Conservation (phyloP, 2,329 filamentous ascomycete species). For the Sclerotinia glacialis region DNA sequence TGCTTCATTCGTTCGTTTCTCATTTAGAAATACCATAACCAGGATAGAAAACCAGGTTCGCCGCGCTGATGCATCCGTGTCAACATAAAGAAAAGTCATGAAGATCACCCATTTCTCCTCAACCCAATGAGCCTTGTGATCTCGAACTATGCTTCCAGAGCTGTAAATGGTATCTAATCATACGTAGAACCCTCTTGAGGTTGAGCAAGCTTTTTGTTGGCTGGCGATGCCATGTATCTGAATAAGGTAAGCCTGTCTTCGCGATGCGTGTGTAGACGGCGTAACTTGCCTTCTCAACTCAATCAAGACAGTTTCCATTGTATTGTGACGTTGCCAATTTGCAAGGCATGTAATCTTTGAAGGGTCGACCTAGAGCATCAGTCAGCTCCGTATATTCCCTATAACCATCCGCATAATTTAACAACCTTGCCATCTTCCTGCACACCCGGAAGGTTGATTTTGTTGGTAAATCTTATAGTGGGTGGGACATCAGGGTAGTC, state of each 20-base stretch:
- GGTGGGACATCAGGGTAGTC: slow-evolving; percentile 88
- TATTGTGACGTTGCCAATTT: slow-evolving; percentile 89
- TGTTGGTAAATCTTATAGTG: slow-evolving; percentile 85
- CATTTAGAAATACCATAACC: slow-evolving; percentile 27
- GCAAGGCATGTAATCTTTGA: slow-evolving; percentile 79
- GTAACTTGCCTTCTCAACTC: slow-evolving; percentile 71
- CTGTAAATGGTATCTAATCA: slow-evolving; percentile 9
- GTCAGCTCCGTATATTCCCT: background rate
- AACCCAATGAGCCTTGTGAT: background rate
- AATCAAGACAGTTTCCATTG: slow-evolving; percentile 90
- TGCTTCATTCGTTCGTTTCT: slow-evolving; percentile 24
- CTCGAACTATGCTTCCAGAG: slow-evolving; percentile 10
- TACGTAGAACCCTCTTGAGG: slow-evolving; percentile 78
- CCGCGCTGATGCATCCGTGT: slow-evolving; percentile 40
- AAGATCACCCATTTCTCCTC: slow-evolving; percentile 6
- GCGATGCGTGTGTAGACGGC: background rate
- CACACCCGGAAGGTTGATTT: slow-evolving; percentile 95
- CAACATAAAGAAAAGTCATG: slow-evolving; percentile 26
- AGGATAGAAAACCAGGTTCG: slow-evolving; percentile 34
- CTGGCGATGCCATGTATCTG: slow-evolving; percentile 88
- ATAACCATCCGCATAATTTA: slow-evolving; percentile 12
- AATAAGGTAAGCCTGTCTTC: slow-evolving; percentile 19
- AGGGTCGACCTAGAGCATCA: slow-evolving; percentile 66
- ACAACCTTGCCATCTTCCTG: slow-evolving; percentile 68
- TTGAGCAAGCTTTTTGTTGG: slow-evolving; percentile 93